These are phyloP conservation scores for Coriolopsis trogii DNA, from an alignment of 1,284 basidiomycete genomes.

Conservation along the genomic window DNA sequence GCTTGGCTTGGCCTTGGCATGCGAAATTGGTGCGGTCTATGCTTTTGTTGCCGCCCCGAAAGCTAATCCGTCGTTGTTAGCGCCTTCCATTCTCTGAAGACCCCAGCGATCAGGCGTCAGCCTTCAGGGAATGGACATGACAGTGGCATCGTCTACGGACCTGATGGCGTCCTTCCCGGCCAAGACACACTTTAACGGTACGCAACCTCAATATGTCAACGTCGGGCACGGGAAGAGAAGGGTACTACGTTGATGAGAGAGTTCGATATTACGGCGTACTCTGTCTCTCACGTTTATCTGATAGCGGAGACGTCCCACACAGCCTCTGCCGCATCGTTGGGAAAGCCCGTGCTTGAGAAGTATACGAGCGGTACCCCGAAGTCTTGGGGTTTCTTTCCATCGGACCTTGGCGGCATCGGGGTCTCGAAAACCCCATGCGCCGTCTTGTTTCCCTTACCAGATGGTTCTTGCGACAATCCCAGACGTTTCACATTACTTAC, in stretches of 20 bases:
- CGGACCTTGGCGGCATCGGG: background rate
- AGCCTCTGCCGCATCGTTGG: background rate
- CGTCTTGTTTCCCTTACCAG: background rate
- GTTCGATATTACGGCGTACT: background rate
- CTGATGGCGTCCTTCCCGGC: too few relatives aligned
- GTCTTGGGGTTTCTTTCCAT: constrained; percentile 4
- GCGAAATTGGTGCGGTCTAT: constrained; percentile 8
- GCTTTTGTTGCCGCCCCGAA: constrained; percentile 8
- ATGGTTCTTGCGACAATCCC: background rate
- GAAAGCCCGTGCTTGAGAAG: background rate
- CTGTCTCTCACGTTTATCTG: constrained; percentile 6
- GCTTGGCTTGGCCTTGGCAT: constrained; percentile 24
- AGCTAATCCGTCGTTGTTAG: constrained; percentile 9
- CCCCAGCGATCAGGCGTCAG: constrained; percentile 12
- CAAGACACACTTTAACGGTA: too few relatives aligned
- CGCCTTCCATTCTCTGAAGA: constrained; percentile 2
- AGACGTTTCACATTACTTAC: background rate
- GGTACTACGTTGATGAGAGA: background rate
- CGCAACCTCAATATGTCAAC: too few relatives aligned
- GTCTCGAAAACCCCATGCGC: too few relatives aligned
- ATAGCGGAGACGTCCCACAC: constrained; percentile 1
- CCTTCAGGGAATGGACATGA: too few relatives aligned
- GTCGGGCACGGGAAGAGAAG: too few relatives aligned
- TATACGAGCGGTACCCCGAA: constrained; percentile 5
- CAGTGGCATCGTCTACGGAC: background rate